Conservation (phyloP, 1,284 basidiomycete species). For the Golubevia sp. region DNA sequence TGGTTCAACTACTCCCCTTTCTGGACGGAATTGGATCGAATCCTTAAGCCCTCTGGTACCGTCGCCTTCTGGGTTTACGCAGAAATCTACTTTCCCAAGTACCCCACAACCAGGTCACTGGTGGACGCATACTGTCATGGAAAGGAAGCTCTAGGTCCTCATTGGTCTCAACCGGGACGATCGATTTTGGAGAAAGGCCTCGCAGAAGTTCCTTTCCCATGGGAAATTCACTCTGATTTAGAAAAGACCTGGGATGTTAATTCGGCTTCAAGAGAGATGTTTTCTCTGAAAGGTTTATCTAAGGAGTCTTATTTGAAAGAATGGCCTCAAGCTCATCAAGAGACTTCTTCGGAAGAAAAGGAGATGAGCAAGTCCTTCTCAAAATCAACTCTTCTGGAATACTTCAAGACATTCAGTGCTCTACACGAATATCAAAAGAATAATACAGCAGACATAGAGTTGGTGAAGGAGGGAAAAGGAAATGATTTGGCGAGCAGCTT, state of each 20-base stretch:
- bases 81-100: conserved; percentile 33
- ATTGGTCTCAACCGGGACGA: conserved; percentile 30
- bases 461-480: no score
- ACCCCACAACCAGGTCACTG: conserved; percentile 10
- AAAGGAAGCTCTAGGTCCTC: conserved; percentile 21
- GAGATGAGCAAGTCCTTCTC: conserved; percentile 25
- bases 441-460: conserved; percentile 15
- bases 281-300: conserved; percentile 12
- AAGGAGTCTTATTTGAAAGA: conserved; percentile 7
- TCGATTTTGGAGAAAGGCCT: conserved; percentile 25
- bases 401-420: conserved; percentile 28
- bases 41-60: conserved; percentile 25
- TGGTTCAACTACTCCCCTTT: conserved; percentile 33
- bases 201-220: conserved; percentile 22
- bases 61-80: conserved; percentile 33
- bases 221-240: conserved; percentile 9
- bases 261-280: conserved; percentile 15
- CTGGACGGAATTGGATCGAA: conserved; percentile 18
- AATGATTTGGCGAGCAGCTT: no score
- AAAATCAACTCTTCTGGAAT: conserved; percentile 18
- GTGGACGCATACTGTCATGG: conserved; percentile 16
- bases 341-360: conserved; percentile 4
- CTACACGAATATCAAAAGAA: conserved; percentile 19
- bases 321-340: not conserved
- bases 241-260: conserved; percentile 8